Conservation (phyloP, 2,329 filamentous ascomycete genomes). For the Chaetomium sp. region DNA sequence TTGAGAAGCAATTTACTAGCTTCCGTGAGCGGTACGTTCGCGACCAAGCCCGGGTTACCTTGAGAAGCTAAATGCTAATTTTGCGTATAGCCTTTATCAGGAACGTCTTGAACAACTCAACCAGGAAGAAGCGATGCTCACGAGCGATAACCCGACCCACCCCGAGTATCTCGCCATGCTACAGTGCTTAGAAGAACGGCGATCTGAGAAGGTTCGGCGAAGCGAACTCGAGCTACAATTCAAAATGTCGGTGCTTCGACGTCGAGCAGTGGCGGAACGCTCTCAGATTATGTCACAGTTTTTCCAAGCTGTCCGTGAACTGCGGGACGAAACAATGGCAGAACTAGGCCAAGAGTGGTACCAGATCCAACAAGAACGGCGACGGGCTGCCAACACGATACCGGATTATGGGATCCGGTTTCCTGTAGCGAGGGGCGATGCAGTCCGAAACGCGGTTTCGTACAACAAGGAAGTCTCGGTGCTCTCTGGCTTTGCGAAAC, state of each 20-base stretch:
- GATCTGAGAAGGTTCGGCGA: constrained; percentile 71
- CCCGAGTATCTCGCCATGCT: constrained; percentile 89
- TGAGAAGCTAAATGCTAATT: constrained; percentile 18
- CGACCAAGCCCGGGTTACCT: not conserved
- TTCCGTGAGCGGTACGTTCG: constrained; percentile 67
- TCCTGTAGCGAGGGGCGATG: constrained; percentile 67
- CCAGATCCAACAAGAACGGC: constrained; percentile 79
- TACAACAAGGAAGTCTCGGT: constrained; percentile 96
- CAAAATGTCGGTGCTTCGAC: constrained; percentile 65
- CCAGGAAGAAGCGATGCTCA: constrained; percentile 56
- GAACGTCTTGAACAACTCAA: constrained; percentile 81
- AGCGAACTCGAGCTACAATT: constrained; percentile 69
- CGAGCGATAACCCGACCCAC: constrained; percentile 62
- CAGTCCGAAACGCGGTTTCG: constrained; percentile 76
- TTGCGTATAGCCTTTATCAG: constrained; percentile 63
- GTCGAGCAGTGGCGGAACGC: constrained; percentile 70
- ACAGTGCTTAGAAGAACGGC: constrained; percentile 74
- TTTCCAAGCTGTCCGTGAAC: constrained; percentile 77
- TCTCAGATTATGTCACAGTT: constrained; percentile 86
- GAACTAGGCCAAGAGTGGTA: constrained; percentile 85
- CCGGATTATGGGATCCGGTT: constrained; percentile 79
- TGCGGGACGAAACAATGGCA: constrained; percentile 72
- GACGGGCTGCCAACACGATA: constrained; percentile 62
- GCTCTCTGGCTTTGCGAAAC: constrained; percentile 83
- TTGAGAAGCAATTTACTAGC: constrained; percentile 83